These are phyloP conservation scores for Crithidia sp. DNA, from an alignment of 208 protist genomes.

Conservation along the genomic window DNA sequence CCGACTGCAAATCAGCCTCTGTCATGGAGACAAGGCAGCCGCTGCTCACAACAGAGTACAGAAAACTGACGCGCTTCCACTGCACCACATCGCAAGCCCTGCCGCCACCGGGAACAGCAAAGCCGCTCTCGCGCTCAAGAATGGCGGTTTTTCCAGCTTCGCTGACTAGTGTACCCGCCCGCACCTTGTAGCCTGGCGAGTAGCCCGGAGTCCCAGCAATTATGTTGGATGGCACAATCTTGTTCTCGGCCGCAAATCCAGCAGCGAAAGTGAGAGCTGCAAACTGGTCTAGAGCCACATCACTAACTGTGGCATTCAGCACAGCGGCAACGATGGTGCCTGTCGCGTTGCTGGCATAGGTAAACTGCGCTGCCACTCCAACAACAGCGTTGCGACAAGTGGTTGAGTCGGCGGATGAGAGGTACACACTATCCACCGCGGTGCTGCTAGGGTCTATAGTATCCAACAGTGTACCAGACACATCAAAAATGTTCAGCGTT, in stretches of 20 bases:
- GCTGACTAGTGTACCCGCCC: slow-evolving; percentile 50
- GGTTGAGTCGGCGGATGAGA: slow-evolving; percentile 34
- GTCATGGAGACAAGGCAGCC: slow-evolving; percentile 53
- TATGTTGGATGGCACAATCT: slow-evolving; percentile 39
- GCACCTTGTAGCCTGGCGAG: slow-evolving; percentile 46
- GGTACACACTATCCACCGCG: slow-evolving; percentile 19
- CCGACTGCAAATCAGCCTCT: slow-evolving; percentile 48
- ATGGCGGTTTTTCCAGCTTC: slow-evolving; percentile 47
- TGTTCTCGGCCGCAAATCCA: slow-evolving; percentile 39
- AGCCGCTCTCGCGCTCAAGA: slow-evolving; percentile 55
- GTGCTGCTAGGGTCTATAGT: slow-evolving; percentile 32
- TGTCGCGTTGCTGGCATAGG: slow-evolving; percentile 39
- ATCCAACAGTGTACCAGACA: slow-evolving; percentile 33
- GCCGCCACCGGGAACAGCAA: slow-evolving; percentile 72
- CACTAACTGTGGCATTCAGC: slow-evolving; percentile 31
- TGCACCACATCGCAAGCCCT: slow-evolving; percentile 37
- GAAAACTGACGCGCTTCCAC: slow-evolving; percentile 53
- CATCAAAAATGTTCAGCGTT: slow-evolving; percentile 38
- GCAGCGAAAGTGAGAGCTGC: slow-evolving; percentile 50
- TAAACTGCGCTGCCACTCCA: slow-evolving; percentile 32
- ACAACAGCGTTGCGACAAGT: slow-evolving; percentile 63
- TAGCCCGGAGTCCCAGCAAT: slow-evolving; percentile 70
- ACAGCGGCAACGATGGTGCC: slow-evolving; percentile 32
- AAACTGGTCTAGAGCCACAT: slow-evolving; percentile 33
- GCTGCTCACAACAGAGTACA: slow-evolving; percentile 61